phyloP scores from a whole-genome alignment of 495 filamentous ascomycete genomes.

The Daldinia childiae region DNA sequence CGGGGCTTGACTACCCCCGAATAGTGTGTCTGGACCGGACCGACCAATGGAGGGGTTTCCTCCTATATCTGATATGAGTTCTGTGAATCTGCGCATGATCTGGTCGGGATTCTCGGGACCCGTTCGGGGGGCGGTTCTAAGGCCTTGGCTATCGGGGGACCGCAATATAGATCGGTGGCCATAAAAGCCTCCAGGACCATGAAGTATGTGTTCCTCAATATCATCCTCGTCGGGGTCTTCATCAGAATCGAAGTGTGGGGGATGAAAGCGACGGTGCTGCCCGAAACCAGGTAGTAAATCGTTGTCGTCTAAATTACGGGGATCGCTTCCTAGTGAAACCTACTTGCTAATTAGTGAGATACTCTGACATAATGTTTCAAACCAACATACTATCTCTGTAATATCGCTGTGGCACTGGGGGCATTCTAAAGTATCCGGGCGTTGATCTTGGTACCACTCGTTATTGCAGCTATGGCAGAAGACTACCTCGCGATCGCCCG shows the following conservation, averaged over 20 bases:
- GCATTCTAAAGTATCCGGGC: constrained; percentile 67
- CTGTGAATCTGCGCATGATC: constrained; percentile 54
- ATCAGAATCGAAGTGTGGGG: constrained; percentile 49
- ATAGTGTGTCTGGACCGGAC: constrained; percentile 44
- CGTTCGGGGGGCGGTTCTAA: constrained; percentile 27
- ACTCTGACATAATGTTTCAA: background rate
- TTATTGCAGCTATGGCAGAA: constrained; percentile 82
- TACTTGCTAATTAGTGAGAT: constrained; percentile 28
- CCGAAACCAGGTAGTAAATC: constrained; percentile 52
- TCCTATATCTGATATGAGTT: constrained; percentile 47
- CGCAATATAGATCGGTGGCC: constrained; percentile 36
- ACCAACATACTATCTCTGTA: constrained; percentile 77
- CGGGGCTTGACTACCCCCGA: constrained; percentile 16
- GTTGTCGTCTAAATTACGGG: constrained; percentile 45
- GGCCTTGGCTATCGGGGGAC: constrained; percentile 38
- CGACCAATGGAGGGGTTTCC: constrained; percentile 35
- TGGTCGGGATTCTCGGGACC: constrained; percentile 45
- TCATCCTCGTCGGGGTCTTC: constrained; percentile 59
- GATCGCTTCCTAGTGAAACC: constrained; percentile 55
- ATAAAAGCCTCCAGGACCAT: constrained; percentile 59
- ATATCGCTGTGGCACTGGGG: constrained; percentile 81
- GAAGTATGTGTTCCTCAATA: constrained; percentile 58
- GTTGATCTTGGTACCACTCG: constrained; percentile 79
- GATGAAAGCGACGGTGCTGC: constrained; percentile 39
- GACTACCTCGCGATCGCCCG: constrained; percentile 69